Evolutionary conservation across 1,139 yeast genomes (phyloP).

Genomic region (Scheffersomyces illinoinensis): DNA sequence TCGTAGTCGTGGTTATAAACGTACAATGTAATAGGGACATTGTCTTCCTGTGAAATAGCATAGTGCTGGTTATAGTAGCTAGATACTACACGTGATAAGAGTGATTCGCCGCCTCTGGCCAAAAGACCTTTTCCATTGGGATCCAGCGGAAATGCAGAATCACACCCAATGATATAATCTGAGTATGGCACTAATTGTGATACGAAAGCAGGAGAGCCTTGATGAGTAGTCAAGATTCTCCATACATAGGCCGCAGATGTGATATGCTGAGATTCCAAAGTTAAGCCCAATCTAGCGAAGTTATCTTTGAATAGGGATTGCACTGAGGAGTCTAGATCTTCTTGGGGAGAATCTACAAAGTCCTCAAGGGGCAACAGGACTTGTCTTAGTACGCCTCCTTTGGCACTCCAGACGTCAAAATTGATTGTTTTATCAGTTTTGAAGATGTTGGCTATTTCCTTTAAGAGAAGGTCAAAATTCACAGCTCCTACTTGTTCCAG

Average conservation of each 20-base stretch:
- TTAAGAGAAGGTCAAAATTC: conserved; percentile 32
- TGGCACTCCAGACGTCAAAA: conserved; percentile 83
- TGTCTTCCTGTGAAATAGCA: conserved; percentile 33
- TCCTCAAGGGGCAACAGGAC: conserved; percentile 46
- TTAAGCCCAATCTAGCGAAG: conserved; percentile 55
- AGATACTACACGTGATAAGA: conserved; percentile 65
- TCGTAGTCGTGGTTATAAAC: conserved; percentile 90
- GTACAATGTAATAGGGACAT: conserved; percentile 54
- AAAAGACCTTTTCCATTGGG: conserved; percentile 63
- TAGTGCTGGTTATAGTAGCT: conserved; percentile 56
- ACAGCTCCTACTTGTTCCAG: conserved; percentile 41
- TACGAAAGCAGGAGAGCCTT: conserved; percentile 79
- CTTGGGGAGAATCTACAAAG: conserved; percentile 11
- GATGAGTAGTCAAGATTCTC: conserved; percentile 77
- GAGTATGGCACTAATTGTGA: conserved; percentile 85
- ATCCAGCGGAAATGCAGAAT: conserved; percentile 45
- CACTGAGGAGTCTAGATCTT: conserved; percentile 6
- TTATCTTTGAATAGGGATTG: conserved; percentile 19
- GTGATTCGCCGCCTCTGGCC: conserved; percentile 83
- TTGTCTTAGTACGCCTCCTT: conserved; percentile 71
- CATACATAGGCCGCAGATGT: conserved; percentile 81
- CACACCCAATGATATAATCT: conserved; percentile 90
- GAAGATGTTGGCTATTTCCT: conserved; percentile 38
- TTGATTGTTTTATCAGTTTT: conserved; percentile 40
- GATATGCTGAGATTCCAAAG: conserved; percentile 77